These are phyloP conservation scores for Pseudogymnoascus sp. DNA, from an alignment of 2,329 filamentous ascomycete genomes.

Conservation along the genomic window DNA sequence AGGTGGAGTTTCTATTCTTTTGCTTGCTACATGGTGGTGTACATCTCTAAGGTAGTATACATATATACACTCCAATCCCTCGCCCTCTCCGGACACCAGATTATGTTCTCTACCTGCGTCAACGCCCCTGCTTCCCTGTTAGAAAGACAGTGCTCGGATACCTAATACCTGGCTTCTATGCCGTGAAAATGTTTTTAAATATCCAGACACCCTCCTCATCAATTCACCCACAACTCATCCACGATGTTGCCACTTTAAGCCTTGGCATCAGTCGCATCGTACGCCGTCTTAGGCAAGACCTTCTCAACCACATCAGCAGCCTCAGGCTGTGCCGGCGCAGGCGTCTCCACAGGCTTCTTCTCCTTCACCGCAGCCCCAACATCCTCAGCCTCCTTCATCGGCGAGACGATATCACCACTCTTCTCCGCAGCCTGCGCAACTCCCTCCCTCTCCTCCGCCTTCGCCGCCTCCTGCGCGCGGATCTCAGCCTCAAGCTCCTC, in stretches of 20 bases:
- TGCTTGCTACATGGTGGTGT: constrained; percentile 2
- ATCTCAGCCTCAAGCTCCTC: constrained; percentile 39
- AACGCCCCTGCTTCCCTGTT: background rate
- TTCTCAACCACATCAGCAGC: background rate
- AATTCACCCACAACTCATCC: background rate
- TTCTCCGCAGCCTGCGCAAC: background rate
- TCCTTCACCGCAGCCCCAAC: background rate
- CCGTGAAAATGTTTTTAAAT: background rate
- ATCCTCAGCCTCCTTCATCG: background rate
- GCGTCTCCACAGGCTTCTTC: background rate
- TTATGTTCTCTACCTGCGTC: background rate
- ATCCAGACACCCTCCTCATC: background rate
- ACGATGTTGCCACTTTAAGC: background rate
- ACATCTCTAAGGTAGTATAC: constrained; percentile 6
- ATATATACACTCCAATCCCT: constrained; percentile 6
- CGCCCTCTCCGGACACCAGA: background rate
- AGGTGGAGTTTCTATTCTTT: constrained; percentile 6
- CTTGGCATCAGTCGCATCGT: background rate
- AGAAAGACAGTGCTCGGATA: background rate
- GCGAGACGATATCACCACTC: background rate
- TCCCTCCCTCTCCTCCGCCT: constrained; percentile 12
- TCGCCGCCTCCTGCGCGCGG: constrained; percentile 19
- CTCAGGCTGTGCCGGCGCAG: background rate
- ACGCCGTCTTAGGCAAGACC: background rate
- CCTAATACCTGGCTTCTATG: background rate